Evolutionary conservation across 2,329 filamentous ascomycete species (phyloP), one percentile per base, ranked within the genome.

Genomic region (Sphaerostilbella broomeana): DNA sequence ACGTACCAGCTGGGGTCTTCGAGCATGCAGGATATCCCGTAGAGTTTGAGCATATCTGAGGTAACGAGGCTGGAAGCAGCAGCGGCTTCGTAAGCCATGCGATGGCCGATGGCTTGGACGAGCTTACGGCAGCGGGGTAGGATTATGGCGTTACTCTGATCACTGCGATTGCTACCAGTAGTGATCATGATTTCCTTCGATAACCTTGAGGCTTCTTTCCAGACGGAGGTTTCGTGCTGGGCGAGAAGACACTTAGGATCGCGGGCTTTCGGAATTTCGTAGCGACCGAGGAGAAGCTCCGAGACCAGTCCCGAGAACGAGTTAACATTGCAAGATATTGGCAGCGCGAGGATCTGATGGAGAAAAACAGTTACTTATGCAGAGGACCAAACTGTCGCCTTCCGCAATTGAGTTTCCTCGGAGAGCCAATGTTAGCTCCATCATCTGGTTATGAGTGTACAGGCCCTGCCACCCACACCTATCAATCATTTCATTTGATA

Each of bases 1-100:
- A 47, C 19, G 31, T 43, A 51, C 46, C 44, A 50, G 27, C 33
- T 43, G 4, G 33, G 22, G 18, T 49, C 45, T 2, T 45, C 29
- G 2, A 37, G 16, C 12, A 51, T 38, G 28, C 43, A 48, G 3
- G 32, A 42, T 11, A 25, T 13, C 27, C 44, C 43, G 20, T 43
- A 51, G 0, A 50, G 29, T 5, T 17, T 9, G 2, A 51, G 31
- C 29, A 45, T 36, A 3, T 45, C 38, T 0, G 45, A 13, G 1
- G 25, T 32, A 0, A 50, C 25, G 5, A 21, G 30, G 2, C 6
- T 25, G 4, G 34, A 26, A 9, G 10, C 25, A n/a, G 50, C 53
- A 3, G 54, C 50, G n/a, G n/a, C n/a, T 35, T 57, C 54, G 16
- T 56, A 57, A 0, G 51, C 53, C 53, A 58, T 56, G 6, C 53